Evolutionary conservation across 176 grass and related monocot genomes (phyloP), one percentile per base, ranked within the genome.

Genomic region (Rhynchospora breviuscula): DNA sequence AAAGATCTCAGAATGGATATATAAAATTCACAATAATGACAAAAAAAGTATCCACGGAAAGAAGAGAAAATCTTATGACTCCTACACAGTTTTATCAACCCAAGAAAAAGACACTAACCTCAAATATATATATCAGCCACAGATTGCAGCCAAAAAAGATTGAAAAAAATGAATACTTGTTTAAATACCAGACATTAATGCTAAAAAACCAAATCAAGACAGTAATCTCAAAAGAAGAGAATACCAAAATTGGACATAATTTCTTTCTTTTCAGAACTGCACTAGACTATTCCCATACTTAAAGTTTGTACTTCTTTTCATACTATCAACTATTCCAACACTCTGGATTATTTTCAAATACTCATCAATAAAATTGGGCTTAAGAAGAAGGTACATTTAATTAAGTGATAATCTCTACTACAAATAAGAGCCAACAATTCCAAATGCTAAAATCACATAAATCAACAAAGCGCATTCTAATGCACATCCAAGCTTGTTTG

Each of bases 41-140:
- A 49, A 15, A 69, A 59, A 49, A 21, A 58, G 43, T 53, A 66
- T 66, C 49, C 73, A 78, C 3, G 7, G 52, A 47, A 87, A 26
- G 45, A 64, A 21, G 83, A 80, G 14, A 23, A 47, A 88, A 3
- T 40, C 65, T 13, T 17, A 59, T 10, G 8, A 73, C 84, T 84
- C 46, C 29, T 78, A 78, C 63, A 71, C 52, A 64, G 48, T 79
- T 59, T 14, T 66, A 63, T n/a, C 53, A 59, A n/a, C 57, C 31
- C 12, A 17, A 65, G 62, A 29, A 56, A 43, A 84, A 31, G 17
- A 23, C 6, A 23, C 53, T 26, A 15, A 29, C 2, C 59, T 64
- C 44, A 51, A 29, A 29, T 29, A 29, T 29, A 29, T 29, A 29
- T 29, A 29, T 29, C 26, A 29, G 26, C 26, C 26, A 29, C 26